A percentile compares a stretch with the other conserved stretches of the same genome.
phyloP scores from a whole-genome alignment of 2,329 filamentous ascomycete genomes.

The Scytalidium sp. region DNA sequence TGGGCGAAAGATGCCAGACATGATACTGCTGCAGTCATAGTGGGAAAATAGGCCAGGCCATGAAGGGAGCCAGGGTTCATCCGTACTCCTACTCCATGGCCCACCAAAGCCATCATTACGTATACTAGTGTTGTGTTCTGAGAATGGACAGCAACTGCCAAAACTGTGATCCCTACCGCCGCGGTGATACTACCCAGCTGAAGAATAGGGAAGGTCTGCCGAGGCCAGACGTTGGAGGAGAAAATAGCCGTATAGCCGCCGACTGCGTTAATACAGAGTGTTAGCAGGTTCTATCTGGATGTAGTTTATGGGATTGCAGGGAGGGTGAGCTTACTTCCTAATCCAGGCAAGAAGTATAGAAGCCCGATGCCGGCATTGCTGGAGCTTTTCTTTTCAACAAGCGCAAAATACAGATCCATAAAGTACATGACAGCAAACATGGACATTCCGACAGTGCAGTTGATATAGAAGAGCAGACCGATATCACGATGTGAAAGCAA shows the following conservation, averaged over 20 bases:
- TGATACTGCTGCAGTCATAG: slow-evolving; percentile 53
- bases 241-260: slow-evolving; percentile 56
- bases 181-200: slow-evolving; percentile 53
- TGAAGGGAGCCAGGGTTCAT: slow-evolving; percentile 60
- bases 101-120: slow-evolving; percentile 62
- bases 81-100: slow-evolving; percentile 57
- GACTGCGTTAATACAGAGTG: no score
- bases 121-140: slow-evolving; percentile 50
- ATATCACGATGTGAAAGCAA: slow-evolving; percentile 57
- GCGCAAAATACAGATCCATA: slow-evolving; percentile 64
- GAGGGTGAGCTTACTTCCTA: slow-evolving; percentile 43
- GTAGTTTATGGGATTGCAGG: no score
- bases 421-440: slow-evolving; percentile 63
- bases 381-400: slow-evolving; percentile 52
- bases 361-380: slow-evolving; percentile 54
- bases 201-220: slow-evolving; percentile 58
- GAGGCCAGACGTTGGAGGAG: slow-evolving; percentile 57
- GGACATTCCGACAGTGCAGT: slow-evolving; percentile 56
- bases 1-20: slow-evolving; percentile 56
- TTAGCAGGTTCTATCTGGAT: no score
- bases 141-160: slow-evolving; percentile 53
- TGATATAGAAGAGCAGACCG: slow-evolving; percentile 58
- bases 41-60: slow-evolving; percentile 57
- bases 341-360: slow-evolving; percentile 61
- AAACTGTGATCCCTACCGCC: slow-evolving; percentile 51